Base-by-base conservation (phyloP, 1,284 basidiomycete species). In the Schizopora paradoxa region DNA sequence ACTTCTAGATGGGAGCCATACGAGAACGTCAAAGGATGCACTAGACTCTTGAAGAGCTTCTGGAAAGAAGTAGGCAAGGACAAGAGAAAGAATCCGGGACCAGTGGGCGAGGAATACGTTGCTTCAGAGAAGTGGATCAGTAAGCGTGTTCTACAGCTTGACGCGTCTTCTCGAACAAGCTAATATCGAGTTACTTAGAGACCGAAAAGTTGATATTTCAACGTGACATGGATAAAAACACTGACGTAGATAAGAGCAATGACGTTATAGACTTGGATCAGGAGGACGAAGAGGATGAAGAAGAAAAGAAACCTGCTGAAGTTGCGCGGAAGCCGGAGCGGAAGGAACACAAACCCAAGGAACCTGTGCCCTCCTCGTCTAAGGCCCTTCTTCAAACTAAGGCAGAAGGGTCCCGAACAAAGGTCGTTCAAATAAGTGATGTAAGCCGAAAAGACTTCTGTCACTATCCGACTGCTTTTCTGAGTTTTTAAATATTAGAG, bases 41-140 rank as follows among this genome's bases (percentile, higher is more conserved):
- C 69, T 4, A 68, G 75, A 18, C 66, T 86, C 3, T 60, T 84
- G 23, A 49, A 58, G 18, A 76, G 75, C 48, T 86, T 86, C 57
- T 86, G 83, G 82, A 57, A 61, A 4, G 65, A 81, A 45, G 54
- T 85, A n/a, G 80, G 80, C 0, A 57, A 59, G 21, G 79, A 83
- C 51, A 54, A 79, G 44, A 44, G 68, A 0, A 77, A 82, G 55
- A 81, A 78, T 57, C 39, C 53, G 6, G 49, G 41, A 3, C 45
- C 40, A 16, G 4, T 66, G 28, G 77, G 75, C 8, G 60, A 72
- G 40, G 59, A 58, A 14, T 57, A 70, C 11, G 38, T 54, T 11
- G 73, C 82, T 3, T 56, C 55, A 1, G 54, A 62, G 13, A 56
- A 60, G 25, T 80, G 77, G 77, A 79, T 81, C 29, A 58, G 77